These are phyloP conservation scores for Gaeumannomyces sp. DNA, from an alignment of 2,329 filamentous ascomycete species.

Conservation along the genomic window DNA sequence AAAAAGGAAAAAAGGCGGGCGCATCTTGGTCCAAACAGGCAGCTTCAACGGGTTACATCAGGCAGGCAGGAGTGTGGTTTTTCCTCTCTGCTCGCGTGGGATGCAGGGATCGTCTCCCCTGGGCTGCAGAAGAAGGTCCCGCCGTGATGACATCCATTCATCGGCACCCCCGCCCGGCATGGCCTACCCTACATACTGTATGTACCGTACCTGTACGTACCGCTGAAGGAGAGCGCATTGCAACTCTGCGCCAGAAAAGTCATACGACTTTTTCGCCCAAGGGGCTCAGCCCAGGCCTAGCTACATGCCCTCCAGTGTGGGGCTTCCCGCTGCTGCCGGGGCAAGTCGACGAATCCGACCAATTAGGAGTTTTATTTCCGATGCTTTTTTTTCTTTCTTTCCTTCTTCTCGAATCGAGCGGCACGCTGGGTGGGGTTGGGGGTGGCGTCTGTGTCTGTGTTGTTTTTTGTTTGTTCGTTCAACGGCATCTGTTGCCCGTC, in stretches of 20 bases:
- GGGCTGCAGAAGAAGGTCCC: too few relatives aligned
- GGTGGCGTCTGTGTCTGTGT: too few relatives aligned
- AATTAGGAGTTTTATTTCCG: neutral
- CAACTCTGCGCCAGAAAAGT: neutral
- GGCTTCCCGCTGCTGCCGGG: neutral
- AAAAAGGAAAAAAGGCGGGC: too few relatives aligned
- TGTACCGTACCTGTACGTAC: too few relatives aligned
- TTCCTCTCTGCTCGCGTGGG: neutral
- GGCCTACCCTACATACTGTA: too few relatives aligned
- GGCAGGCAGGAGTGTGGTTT: too few relatives aligned
- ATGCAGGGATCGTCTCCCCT: neutral
- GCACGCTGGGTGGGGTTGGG: neutral
- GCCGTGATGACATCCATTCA: neutral
- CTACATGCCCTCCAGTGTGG: neutral
- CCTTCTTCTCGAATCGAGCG: constrained; percentile 3
- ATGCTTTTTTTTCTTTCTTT: neutral
- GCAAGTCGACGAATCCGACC: constrained; percentile 2
- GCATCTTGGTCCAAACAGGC: neutral
- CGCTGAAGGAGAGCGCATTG: too few relatives aligned
- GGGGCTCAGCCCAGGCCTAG: too few relatives aligned
- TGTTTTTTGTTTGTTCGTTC: too few relatives aligned
- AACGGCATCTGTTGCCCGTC: too few relatives aligned
- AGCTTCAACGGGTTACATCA: too few relatives aligned
- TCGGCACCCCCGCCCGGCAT: too few relatives aligned
- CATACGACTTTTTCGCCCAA: neutral